A percentile compares a stretch with the other conserved stretches of the same genome.
These are phyloP conservation scores for Pseudoperonospora humuli DNA, from an alignment of 352 stramenopile species.

Conservation along the genomic window DNA sequence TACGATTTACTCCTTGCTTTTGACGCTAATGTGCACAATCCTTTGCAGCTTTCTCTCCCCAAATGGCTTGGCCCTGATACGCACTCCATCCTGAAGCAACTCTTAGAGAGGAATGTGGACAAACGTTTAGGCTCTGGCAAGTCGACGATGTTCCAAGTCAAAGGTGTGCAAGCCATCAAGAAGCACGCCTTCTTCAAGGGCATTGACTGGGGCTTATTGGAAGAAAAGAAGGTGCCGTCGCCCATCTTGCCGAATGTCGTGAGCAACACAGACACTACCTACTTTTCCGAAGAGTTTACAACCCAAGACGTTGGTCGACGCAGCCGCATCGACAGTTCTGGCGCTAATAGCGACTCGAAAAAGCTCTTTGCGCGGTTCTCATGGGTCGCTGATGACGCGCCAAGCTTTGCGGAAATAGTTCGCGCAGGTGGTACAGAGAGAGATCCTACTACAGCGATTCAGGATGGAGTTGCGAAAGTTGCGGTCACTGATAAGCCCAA, in stretches of 20 bases:
- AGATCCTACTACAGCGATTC: conserved; percentile 1
- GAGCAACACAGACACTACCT: conserved; percentile 85
- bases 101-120: conserved; percentile 94
- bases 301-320: conserved; percentile 46
- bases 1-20: background rate
- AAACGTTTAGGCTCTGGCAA: conserved; percentile 91
- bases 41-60: conserved; percentile 44
- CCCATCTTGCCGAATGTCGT: conserved; percentile 86
- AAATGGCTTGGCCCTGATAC: conserved; percentile 80
- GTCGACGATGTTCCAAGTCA: conserved; percentile 97
- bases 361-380: conserved; percentile 73
- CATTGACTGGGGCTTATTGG: conserved; percentile 92
- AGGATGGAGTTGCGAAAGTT: conserved; percentile 17
- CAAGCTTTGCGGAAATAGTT: conserved; percentile 50
- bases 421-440: conserved; percentile 9
- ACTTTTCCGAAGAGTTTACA: conserved; percentile 92
- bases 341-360: conserved; percentile 23
- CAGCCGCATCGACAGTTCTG: conserved; percentile 33
- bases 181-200: conserved; percentile 90
- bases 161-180: conserved; percentile 94
- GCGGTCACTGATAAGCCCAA: conserved; percentile 7
- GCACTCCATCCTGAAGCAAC: conserved; percentile 93
- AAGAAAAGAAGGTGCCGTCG: conserved; percentile 85
- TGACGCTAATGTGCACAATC: conserved; percentile 5
- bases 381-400: conserved; percentile 54